phyloP scores from a whole-genome alignment of 1,284 basidiomycete genomes.

The Leccinum pachyderme region DNA sequence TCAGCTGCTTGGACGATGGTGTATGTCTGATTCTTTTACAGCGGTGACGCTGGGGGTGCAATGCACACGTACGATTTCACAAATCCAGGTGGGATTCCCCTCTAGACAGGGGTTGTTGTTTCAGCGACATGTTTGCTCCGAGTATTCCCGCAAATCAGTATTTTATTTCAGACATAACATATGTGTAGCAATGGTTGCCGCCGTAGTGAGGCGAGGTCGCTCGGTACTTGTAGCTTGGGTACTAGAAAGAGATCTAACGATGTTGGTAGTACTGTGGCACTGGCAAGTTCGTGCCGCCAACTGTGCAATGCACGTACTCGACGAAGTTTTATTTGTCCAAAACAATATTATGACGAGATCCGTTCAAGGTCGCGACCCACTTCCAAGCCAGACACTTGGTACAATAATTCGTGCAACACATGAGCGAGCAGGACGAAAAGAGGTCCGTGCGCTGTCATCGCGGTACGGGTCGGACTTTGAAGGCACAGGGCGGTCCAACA shows the following conservation, averaged over 20 bases:
- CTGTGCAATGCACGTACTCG: neutral
- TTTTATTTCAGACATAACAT: slow-evolving; percentile 1
- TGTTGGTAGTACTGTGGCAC: neutral
- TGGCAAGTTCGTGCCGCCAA: neutral
- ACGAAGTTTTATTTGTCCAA: slow-evolving; percentile 32
- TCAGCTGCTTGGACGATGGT: neutral
- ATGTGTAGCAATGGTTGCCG: slow-evolving; percentile 1
- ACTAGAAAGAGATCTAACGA: neutral
- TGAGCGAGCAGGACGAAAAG: slow-evolving; percentile 27
- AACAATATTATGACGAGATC: slow-evolving; percentile 24
- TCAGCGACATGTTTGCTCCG: neutral
- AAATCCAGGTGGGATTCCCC: slow-evolving; percentile 22
- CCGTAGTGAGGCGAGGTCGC: neutral
- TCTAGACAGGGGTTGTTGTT: slow-evolving; percentile 10
- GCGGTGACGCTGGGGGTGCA: slow-evolving; percentile 33
- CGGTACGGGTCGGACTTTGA: slow-evolving; percentile 36
- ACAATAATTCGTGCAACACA: slow-evolving; percentile 20
- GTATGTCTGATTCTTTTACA: slow-evolving; percentile 14
- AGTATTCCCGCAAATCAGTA: slow-evolving; percentile 10
- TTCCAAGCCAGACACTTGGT: slow-evolving; percentile 10
- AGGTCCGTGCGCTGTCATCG: slow-evolving; percentile 36
- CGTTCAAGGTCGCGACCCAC: slow-evolving; percentile 9
- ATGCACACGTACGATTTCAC: slow-evolving; percentile 32
- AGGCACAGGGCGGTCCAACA: slow-evolving; percentile 38
- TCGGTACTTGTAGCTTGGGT: neutral